Base-by-base conservation (phyloP, 768 basidiomycete species). In the Stropharia rugosoannulata region DNA sequence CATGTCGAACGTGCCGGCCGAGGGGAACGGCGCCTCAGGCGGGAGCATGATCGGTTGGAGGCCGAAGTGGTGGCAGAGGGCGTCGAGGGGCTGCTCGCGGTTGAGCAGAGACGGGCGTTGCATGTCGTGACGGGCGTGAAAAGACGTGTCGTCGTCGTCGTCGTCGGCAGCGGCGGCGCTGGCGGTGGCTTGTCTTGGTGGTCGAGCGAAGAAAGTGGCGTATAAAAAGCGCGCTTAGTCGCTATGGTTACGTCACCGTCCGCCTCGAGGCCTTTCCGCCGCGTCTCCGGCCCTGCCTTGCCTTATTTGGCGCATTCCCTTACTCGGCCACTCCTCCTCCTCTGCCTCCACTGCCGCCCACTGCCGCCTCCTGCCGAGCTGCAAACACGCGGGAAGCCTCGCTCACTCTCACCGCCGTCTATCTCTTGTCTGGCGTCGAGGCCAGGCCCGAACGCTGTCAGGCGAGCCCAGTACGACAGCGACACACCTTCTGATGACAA, bases 1-100 rank as follows among this genome's bases (percentile, higher is more conserved):
- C 69, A 85, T 76, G 58, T 80, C 75, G 54, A 84, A 71, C 1
- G 76, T 75, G 10, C 72, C 55, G 3, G 79, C 82, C 12, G 66
- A 49, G 7, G 55, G 56, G 35, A 54, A 62, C n/a, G 60, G 53
- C 15, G 65, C 60, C 38, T 53, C 39, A 7, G 51, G 51, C 9
- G 63, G 29, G 29, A 32, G 5, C 7, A 32, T 32, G 29, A 32
- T 69, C 12, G 61, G 55, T 16, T 50, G 56, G 40, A 80, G 72
- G 51, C 75, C 79, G 59, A 77, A 78, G 62, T 81, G 74, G 55
- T 66, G 71, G 59, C 71, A 80, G 13, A 81, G 66, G 16, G 77
- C 76, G 13, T 73, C 72, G 16, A 72, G 60, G 46, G 73, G 71
- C 12, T 72, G 67, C 42, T 68, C 66, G 15, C 62, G 61, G 44